Conservation (phyloP, 345 rosid species). For the Eucalyptus rudis region DNA sequence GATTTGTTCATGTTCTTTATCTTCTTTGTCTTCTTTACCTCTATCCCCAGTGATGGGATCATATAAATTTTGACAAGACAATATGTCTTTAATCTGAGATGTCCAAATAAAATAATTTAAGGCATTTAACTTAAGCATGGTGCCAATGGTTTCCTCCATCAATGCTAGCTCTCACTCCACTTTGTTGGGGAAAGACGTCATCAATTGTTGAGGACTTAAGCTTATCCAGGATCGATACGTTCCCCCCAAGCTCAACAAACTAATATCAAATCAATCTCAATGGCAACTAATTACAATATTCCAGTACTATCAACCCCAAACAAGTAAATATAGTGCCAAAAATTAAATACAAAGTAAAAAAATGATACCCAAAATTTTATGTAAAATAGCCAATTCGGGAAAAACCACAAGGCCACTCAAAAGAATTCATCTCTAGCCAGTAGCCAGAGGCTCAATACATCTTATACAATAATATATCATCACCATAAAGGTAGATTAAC, state of each 20-base stretch:
- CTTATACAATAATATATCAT: background rate
- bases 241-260: background rate
- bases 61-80: background rate
- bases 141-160: background rate
- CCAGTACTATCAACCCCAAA: background rate
- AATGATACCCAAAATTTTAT: background rate
- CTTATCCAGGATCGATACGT: background rate
- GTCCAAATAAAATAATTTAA: background rate
- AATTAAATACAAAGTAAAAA: background rate
- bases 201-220: background rate
- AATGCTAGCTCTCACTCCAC: background rate
- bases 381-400: background rate
- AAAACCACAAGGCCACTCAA: background rate
- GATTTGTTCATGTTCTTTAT: background rate
- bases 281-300: background rate
- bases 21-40: background rate
- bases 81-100: background rate
- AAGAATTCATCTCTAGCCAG: background rate
- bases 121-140: background rate
- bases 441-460: background rate
- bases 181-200: background rate
- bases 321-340: background rate
- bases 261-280: background rate
- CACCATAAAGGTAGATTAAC: background rate
- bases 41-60: background rate